A percentile compares a stretch with the other conserved stretches of the same genome.
phyloP scores from a whole-genome alignment of 768 basidiomycete species.

The Vararia minispora region DNA sequence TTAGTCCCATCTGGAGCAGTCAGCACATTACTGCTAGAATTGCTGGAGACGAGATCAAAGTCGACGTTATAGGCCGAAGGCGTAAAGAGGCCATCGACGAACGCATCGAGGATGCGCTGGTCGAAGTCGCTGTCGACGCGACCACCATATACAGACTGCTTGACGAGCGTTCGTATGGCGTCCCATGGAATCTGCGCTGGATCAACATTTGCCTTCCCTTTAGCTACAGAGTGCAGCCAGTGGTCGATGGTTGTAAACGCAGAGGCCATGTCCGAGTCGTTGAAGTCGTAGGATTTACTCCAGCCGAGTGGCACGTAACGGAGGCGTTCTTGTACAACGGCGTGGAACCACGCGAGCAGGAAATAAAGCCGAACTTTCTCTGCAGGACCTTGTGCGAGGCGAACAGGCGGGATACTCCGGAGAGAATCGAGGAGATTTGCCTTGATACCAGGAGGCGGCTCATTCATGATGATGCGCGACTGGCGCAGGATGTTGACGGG shows the following conservation, averaged over 20 bases:
- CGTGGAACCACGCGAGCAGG: constrained; percentile 98
- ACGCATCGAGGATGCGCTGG: constrained; percentile 84
- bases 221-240: constrained; percentile 73
- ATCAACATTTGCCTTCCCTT: constrained; percentile 86
- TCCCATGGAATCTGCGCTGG: constrained; percentile 91
- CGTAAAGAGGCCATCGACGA: constrained; percentile 86
- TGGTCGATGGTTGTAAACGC: constrained; percentile 87
- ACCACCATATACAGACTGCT: constrained; percentile 94
- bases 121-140: constrained; percentile 93
- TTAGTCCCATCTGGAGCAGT: constrained; percentile 86
- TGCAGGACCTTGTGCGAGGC: constrained; percentile 75
- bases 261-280: constrained; percentile 94
- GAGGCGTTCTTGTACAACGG: constrained; percentile 91
- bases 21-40: constrained; percentile 44
- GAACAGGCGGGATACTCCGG: constrained; percentile 54
- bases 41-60: constrained; percentile 74
- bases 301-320: constrained; percentile 95
- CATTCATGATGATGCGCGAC: constrained; percentile 96
- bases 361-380: constrained; percentile 93
- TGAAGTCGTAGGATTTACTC: constrained; percentile 97
- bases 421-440: constrained; percentile 92
- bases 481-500: constrained; percentile 95
- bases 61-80: constrained; percentile 85
- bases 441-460: constrained; percentile 93
- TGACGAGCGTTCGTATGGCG: constrained; percentile 86